Evolutionary conservation across 192 early-diverging fungal genomes (phyloP), one percentile per base, ranked within the genome.

Genomic region (Entrophospora sp.): DNA sequence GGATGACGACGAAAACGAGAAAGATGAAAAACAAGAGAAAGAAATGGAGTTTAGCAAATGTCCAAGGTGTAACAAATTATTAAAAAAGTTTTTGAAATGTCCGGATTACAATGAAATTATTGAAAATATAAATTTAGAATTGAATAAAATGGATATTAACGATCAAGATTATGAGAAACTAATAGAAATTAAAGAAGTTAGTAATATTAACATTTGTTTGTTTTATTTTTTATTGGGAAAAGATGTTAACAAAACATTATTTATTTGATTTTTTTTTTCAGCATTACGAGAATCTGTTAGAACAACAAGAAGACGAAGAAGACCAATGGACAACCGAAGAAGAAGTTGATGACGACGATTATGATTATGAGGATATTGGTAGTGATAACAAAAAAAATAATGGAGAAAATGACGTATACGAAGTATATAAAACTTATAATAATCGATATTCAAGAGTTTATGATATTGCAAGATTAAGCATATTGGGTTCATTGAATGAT

Each of bases 31-130:
- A n/a, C n/a, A n/a, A n/a, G n/a, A n/a, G 53, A 27, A 12, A 35
- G 30, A 2, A 46, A n/a, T 56, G 53, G 53, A 22, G 36, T 56
- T 22, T 35, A 56, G 22, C 32, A 35, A 35, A 22, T 56, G 53
- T 37, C 32, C 53, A 4, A 56, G 28, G 22, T 56, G 53, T 56
- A 32, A 56, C 22, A 16, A 10, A 20, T n/a, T 16, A 2, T 20
- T 35, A n/a, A 24, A n/a, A 56, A 34, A 32, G 18, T 56, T 31
- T 31, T 12, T 56, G 4, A 24, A 36, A 22, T 56, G 53, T 56
- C 53, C 53, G 10, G 53, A 56, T 56, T 56, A 56, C 36, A 13
- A n/a, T 56, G 53, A 56, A 35, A n/a, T 56, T 1, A 18, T 56
- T 22, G 53, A 56, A 20, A 56, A n/a, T 18, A 56, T 56, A 22